phyloP scores from a whole-genome alignment of 1,139 yeast genomes.

The Debaryomyces udenii region DNA sequence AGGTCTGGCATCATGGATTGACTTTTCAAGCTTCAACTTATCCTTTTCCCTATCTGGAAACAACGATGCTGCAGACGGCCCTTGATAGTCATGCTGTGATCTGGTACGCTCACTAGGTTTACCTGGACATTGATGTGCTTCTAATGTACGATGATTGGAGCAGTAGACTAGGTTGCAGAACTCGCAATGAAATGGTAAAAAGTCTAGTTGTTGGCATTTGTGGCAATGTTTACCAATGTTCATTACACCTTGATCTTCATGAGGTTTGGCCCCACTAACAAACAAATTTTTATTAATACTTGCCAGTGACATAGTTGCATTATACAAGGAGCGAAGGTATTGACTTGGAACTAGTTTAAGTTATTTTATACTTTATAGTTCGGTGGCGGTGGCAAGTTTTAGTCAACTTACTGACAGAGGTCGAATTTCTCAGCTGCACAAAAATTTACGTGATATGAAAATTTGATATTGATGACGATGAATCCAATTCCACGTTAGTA shows the following conservation, averaged over 20 bases:
- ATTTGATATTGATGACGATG: conserved; percentile 3
- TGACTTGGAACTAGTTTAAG: too few relatives aligned
- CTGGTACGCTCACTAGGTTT: conserved; percentile 19
- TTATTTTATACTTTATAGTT: conserved; percentile 5
- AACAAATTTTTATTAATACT: conserved; percentile 17
- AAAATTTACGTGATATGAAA: conserved; percentile 5
- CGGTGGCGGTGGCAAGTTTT: conserved; percentile 22
- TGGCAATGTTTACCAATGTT: conserved; percentile 72
- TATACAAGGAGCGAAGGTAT: too few relatives aligned
- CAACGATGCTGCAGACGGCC: conserved; percentile 44
- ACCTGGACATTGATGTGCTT: conserved; percentile 49
- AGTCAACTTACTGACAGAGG: neutral
- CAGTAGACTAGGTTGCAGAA: conserved; percentile 61
- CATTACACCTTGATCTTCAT: conserved; percentile 52
- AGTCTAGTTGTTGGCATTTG: conserved; percentile 65
- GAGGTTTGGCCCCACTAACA: conserved; percentile 21
- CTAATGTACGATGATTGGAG: conserved; percentile 54
- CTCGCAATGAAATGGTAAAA: conserved; percentile 68
- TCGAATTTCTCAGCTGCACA: conserved; percentile 9
- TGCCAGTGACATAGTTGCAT: conserved; percentile 12
- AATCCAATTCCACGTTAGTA: neutral
- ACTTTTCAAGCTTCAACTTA: conserved; percentile 43
- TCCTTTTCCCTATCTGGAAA: conserved; percentile 59
- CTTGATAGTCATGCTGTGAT: conserved; percentile 17
- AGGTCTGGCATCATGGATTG: conserved; percentile 25